A percentile compares a stretch with the other conserved stretches of the same genome.
phyloP scores from a whole-genome alignment of 306 rosid species.

The Casuarina cunninghamiana region DNA sequence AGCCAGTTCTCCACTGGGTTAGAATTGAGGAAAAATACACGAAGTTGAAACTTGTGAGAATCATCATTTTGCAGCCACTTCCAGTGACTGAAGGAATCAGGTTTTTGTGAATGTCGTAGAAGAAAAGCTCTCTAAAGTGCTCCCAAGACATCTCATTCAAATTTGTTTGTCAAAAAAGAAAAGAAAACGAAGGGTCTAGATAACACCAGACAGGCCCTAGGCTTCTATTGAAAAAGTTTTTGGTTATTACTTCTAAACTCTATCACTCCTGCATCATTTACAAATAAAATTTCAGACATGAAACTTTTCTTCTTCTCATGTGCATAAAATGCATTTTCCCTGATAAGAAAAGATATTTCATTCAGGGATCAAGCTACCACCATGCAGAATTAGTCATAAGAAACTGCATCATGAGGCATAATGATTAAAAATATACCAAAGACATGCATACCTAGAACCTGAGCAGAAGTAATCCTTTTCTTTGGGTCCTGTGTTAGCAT shows the following conservation, averaged over 20 bases:
- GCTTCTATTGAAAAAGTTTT: neutral
- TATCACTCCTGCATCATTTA: neutral
- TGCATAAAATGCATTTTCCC: neutral
- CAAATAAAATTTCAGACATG: neutral
- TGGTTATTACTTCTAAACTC: neutral
- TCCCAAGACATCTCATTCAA: neutral
- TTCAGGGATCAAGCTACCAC: neutral
- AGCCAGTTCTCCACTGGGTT: neutral
- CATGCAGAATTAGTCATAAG: neutral
- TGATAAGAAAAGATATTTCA: neutral
- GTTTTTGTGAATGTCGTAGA: neutral
- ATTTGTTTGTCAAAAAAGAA: neutral
- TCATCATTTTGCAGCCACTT: neutral
- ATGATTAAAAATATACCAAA: neutral
- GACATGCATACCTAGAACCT: constrained; percentile 67
- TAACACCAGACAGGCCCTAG: neutral
- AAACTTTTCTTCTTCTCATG: neutral
- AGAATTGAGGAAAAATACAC: neutral
- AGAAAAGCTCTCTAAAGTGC: neutral
- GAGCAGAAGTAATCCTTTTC: constrained; percentile 68
- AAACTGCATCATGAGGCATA: neutral
- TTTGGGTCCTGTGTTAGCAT: constrained; percentile 85
- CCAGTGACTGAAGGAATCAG: neutral
- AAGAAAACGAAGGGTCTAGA: neutral
- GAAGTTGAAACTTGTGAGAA: neutral